Evolutionary conservation across 2,329 filamentous ascomycete species (phyloP).

Genomic region (Geosmithia putterillii): DNA sequence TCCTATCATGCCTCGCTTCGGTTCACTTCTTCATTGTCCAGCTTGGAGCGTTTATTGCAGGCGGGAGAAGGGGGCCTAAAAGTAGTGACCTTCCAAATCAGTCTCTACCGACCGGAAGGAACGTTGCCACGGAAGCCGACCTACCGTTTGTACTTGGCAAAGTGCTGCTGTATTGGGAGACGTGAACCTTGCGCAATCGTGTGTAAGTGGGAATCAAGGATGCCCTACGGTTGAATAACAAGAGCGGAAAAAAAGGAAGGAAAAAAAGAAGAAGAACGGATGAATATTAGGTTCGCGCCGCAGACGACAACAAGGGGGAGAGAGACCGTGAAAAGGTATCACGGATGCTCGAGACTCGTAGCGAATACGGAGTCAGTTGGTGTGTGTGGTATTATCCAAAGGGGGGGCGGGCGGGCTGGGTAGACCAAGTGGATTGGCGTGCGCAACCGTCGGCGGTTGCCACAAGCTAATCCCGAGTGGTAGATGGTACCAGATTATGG

Average conservation of each 20-base stretch:
- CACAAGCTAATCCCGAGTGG: conserved; percentile 1
- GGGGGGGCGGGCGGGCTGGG: too few species aligned
- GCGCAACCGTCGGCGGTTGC: neutral
- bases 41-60: neutral
- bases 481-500: conserved; percentile 3
- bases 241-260: neutral
- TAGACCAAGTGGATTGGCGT: too few species aligned
- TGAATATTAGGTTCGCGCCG: neutral
- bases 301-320: too few species aligned
- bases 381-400: neutral
- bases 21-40: neutral
- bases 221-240: too few species aligned
- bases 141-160: too few species aligned
- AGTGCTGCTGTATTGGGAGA: too few species aligned
- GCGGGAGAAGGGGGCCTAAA: neutral
- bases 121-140: too few species aligned
- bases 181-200: too few species aligned
- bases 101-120: too few species aligned
- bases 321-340: neutral
- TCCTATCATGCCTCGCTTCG: neutral
- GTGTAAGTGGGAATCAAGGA: too few species aligned
- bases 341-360: neutral
- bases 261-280: neutral
- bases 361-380: neutral
- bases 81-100: neutral